These are phyloP conservation scores for Xylaria sp. DNA, from an alignment of 2,329 filamentous ascomycete genomes.

Conservation along the genomic window DNA sequence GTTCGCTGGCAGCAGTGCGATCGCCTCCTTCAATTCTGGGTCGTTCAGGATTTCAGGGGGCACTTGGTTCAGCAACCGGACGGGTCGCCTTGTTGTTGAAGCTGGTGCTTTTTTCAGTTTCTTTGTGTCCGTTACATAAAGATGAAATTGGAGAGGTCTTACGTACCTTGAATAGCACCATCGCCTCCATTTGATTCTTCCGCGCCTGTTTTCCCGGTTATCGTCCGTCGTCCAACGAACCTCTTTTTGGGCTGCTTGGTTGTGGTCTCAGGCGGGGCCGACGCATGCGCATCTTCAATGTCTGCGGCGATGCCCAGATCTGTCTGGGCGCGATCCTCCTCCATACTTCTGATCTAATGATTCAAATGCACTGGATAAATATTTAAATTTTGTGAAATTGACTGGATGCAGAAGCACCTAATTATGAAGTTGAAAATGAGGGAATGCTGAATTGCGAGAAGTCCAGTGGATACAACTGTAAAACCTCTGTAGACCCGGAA, in stretches of 20 bases:
- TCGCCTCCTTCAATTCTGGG: constrained; percentile 77
- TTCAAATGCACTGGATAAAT: neutral
- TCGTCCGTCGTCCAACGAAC: constrained; percentile 75
- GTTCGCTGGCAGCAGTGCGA: constrained; percentile 82
- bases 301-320: constrained; percentile 66
- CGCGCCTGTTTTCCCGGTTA: constrained; percentile 42
- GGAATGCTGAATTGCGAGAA: neutral
- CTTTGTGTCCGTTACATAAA: neutral
- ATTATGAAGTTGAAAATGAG: neutral
- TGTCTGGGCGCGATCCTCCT: constrained; percentile 65
- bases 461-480: constrained; percentile 2
- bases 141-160: neutral
- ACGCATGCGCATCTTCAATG: constrained; percentile 49
- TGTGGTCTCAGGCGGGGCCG: constrained; percentile 25
- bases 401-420: neutral
- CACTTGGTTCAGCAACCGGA: constrained; percentile 84
- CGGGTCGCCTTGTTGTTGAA: constrained; percentile 63
- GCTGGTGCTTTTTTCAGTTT: constrained; percentile 42
- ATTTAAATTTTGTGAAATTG: neutral
- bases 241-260: constrained; percentile 77
- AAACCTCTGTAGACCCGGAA: constrained; percentile 7
- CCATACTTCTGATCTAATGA: constrained; percentile 47
- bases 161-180: constrained; percentile 62
- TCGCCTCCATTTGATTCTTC: constrained; percentile 48
- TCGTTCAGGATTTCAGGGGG: constrained; percentile 83